A percentile compares a stretch with the other conserved stretches of the same genome.
These are phyloP conservation scores for Cucurbita argyrosperma DNA, from an alignment of 306 rosid genomes.

Conservation along the genomic window DNA sequence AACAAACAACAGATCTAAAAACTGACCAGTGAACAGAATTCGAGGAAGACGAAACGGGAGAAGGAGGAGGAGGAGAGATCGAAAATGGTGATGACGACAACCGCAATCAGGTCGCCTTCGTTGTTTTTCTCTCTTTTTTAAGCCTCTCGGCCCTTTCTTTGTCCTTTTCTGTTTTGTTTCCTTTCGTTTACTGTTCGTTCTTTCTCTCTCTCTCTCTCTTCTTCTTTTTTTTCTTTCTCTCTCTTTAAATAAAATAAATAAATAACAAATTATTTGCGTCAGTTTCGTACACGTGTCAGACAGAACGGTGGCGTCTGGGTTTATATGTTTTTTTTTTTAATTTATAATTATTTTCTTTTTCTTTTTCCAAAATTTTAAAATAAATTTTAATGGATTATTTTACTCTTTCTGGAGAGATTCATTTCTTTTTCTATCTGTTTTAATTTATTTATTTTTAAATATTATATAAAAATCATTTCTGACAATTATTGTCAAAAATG, in stretches of 20 bases:
- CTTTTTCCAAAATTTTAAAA: too few relatives aligned
- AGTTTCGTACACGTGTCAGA: neutral
- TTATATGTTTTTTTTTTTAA: too few relatives aligned
- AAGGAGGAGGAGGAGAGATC: neutral
- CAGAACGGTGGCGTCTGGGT: neutral
- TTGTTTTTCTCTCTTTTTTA: conserved; percentile 2
- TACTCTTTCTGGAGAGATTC: too few relatives aligned
- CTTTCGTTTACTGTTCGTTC: neutral
- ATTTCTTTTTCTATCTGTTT: too few relatives aligned
- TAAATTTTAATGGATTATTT: too few relatives aligned
- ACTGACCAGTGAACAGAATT: neutral
- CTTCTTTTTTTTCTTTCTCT: too few relatives aligned
- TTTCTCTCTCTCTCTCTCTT: neutral
- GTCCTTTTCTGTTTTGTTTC: conserved; percentile 5
- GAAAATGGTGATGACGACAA: conserved; percentile 8
- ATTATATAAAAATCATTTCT: too few relatives aligned
- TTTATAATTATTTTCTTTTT: too few relatives aligned
- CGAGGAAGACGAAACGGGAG: neutral
- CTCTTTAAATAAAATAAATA: neutral
- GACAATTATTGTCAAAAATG: too few relatives aligned
- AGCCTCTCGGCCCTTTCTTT: conserved; percentile 2
- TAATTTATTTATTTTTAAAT: too few relatives aligned
- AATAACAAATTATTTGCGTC: neutral
- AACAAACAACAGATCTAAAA: neutral
- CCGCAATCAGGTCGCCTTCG: neutral